Base-by-base conservation (phyloP, 768 basidiomycete genomes). In the Cubamyces lactineus region DNA sequence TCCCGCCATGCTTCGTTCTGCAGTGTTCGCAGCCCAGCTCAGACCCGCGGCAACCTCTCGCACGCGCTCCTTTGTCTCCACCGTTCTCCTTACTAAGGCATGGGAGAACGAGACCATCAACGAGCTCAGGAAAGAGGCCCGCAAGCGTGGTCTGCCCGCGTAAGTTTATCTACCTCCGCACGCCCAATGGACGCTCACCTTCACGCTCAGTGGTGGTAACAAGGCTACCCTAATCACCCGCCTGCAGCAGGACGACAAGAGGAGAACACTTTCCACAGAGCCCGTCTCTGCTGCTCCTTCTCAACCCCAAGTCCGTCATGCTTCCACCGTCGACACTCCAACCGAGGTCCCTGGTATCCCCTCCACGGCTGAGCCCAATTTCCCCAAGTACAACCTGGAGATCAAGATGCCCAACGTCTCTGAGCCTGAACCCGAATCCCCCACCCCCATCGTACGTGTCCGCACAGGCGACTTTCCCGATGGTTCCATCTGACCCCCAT, bases 391-490 rank as follows among this genome's bases (percentile, higher is more conserved):
- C 17, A 80, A 79, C 58, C 69, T 84, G 65, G 78, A 80, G 62
- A 72, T 89, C 66, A 77, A 74, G 51, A 70, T 93, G 45, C 91
- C 91, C 21, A 80, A 87, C 63, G 70, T 83, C 16, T 77, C 82
- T 21, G 73, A 74, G 23, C 79, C 79, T 8, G 72, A 71, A 30
- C 76, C 78, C 2, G 77, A 78, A 53, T 65, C 72, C 5, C 79
- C 79, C 21, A 77, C 84, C 28, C 84, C 87, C 74, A 81, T 88
- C 55, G 91, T 92, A 69, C 61, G 88, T 80, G 30, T 39, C 17
- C 26, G 3, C 54, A 38, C 5, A 11, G 11, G 45, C 40, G 17
- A 34, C 39, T 50, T 64, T 30, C 39, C 34, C 55, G 3, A 16
- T 56, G 38, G 1, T 42, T 28, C 53, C 39, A 11, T 19, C 53